Evolutionary conservation across 164 flowering plant genomes (phyloP).

Genomic region (Stephania yunnanensis): DNA sequence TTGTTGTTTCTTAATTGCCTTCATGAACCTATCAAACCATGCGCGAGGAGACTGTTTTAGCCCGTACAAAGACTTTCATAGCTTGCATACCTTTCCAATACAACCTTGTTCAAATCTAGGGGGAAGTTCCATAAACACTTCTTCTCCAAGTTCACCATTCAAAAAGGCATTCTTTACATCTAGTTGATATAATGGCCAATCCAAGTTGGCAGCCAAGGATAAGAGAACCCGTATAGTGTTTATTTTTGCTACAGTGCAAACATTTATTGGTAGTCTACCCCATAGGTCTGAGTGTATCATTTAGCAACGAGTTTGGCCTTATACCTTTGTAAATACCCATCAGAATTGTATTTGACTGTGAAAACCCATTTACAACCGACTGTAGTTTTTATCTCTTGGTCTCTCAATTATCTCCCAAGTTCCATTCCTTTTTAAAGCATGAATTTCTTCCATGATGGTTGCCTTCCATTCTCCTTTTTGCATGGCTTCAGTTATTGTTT

Average conservation of each 20-base stretch:
- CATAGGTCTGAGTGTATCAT: neutral
- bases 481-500: neutral
- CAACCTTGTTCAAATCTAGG: no score
- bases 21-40: slow-evolving; percentile 1
- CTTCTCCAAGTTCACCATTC: neutral
- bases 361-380: slow-evolving; percentile 5
- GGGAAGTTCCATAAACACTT: neutral
- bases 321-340: neutral
- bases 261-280: slow-evolving; percentile 1
- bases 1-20: neutral
- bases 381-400: neutral
- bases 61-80: neutral
- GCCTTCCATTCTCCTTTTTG: neutral
- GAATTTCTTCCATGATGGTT: neutral
- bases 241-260: neutral
- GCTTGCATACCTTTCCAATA: neutral
- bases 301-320: slow-evolving; percentile 1
- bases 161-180: slow-evolving; percentile 4
- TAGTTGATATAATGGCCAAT: neutral
- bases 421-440: neutral
- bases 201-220: neutral
- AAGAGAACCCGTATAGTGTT: neutral
- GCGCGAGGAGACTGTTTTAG: slow-evolving; percentile 6
- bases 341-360: neutral
- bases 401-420: neutral